phyloP scores from a whole-genome alignment of 179 eudicot genomes.

The Spinacia oleracea region DNA sequence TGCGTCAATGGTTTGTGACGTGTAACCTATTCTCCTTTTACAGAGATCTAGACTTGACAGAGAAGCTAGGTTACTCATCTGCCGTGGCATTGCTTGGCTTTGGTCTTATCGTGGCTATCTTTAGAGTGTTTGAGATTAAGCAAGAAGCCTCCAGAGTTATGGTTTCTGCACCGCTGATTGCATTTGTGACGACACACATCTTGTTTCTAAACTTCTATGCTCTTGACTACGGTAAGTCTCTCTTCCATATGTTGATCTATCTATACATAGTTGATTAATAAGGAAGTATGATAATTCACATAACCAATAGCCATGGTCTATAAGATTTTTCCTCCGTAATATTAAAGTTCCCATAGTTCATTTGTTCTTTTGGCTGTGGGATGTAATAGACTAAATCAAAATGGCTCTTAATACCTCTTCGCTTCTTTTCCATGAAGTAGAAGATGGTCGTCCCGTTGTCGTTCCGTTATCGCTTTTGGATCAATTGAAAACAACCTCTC shows the following conservation, averaged over 20 bases:
- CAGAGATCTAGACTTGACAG: conserved; percentile 73
- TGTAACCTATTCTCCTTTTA: conserved; percentile 11
- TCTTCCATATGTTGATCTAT: conserved; percentile 8
- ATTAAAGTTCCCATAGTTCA: background rate
- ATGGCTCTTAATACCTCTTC: too few species aligned
- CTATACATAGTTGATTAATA: background rate
- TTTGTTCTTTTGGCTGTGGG: too few species aligned
- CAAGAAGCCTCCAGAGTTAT: conserved; percentile 72
- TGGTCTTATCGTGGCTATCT: conserved; percentile 61
- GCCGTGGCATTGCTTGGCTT: conserved; percentile 66
- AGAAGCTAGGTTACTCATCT: conserved; percentile 76
- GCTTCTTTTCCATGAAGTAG: too few species aligned
- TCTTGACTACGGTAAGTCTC: conserved; percentile 64
- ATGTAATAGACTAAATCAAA: too few species aligned
- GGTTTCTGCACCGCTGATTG: conserved; percentile 75
- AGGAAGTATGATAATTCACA: background rate
- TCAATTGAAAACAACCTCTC: too few species aligned
- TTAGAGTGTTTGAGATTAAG: conserved; percentile 59
- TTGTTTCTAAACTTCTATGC: conserved; percentile 65
- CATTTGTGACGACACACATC: conserved; percentile 67
- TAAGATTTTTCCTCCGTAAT: background rate
- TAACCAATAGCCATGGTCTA: background rate
- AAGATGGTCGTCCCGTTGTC: too few species aligned
- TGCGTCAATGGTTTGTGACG: background rate
- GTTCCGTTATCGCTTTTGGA: too few species aligned